Conservation (phyloP, 106 monocot genomes). For the Dioscorea alata region DNA sequence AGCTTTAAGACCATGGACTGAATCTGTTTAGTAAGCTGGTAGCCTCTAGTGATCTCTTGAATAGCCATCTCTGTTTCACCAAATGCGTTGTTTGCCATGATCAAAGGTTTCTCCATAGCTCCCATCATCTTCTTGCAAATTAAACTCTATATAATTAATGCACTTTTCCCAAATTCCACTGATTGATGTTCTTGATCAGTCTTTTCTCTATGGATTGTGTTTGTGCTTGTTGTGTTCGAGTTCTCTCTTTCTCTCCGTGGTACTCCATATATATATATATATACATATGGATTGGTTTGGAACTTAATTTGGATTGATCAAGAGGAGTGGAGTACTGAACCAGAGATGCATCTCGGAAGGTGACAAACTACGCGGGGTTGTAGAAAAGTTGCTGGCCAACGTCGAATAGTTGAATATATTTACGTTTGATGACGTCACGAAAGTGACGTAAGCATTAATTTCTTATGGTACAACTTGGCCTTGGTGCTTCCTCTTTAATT, state of each 20-base stretch:
- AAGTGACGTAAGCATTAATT: too few species aligned
- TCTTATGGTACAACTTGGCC: too few species aligned
- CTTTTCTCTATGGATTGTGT: neutral
- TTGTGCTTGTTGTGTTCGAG: neutral
- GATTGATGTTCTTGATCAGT: neutral
- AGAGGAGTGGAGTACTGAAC: neutral
- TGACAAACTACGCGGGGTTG: too few species aligned
- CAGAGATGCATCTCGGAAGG: too few species aligned
- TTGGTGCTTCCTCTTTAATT: too few species aligned
- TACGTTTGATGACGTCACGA: too few species aligned
- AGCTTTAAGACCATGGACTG: neutral
- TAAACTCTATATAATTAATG: neutral
- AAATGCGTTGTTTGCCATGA: too few species aligned
- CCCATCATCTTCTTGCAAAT: neutral
- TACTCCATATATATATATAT: neutral
- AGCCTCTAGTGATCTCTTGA: conserved; percentile 1
- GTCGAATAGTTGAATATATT: too few species aligned
- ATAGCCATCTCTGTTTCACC: neutral
- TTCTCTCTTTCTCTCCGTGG: neutral
- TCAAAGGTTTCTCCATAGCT: neutral
- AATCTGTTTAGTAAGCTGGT: neutral
- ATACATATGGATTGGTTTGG: neutral
- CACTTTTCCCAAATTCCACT: neutral
- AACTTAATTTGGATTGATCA: too few species aligned
- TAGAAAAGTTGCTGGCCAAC: too few species aligned